These are phyloP conservation scores for Monosporascus ibericus DNA, from an alignment of 2,329 filamentous ascomycete species.

Conservation along the genomic window DNA sequence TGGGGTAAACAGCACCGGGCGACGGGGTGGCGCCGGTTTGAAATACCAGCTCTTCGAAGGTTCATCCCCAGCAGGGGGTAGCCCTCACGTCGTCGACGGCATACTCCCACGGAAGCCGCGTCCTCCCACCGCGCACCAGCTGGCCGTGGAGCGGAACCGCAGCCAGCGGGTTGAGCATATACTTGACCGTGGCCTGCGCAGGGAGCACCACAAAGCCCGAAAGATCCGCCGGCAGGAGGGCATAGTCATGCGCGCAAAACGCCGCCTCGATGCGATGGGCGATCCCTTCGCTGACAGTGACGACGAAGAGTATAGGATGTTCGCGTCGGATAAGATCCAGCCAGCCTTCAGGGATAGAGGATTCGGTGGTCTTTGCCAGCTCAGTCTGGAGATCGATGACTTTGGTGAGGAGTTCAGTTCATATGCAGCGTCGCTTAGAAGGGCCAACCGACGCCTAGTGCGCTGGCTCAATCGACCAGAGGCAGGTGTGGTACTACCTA, in stretches of 20 bases:
- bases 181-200: slow-evolving; percentile 66
- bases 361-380: slow-evolving; percentile 57
- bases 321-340: slow-evolving; percentile 23
- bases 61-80: slow-evolving; percentile 51
- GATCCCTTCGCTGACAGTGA: slow-evolving; percentile 59
- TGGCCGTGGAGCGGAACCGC: slow-evolving; percentile 73
- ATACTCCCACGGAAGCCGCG: slow-evolving; percentile 59
- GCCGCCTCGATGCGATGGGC: slow-evolving; percentile 50
- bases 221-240: slow-evolving; percentile 59
- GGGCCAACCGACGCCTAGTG: slow-evolving; percentile 57
- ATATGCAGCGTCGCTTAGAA: slow-evolving; percentile 60
- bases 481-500: slow-evolving; percentile 39
- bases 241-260: slow-evolving; percentile 59
- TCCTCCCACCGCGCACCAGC: slow-evolving; percentile 74
- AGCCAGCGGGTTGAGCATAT: slow-evolving; percentile 77
- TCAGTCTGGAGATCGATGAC: slow-evolving; percentile 60
- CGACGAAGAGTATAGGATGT: slow-evolving; percentile 40
- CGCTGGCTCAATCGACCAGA: slow-evolving; percentile 56
- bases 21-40: slow-evolving; percentile 42
- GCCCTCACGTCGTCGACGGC: slow-evolving; percentile 44
- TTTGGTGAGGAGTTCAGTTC: slow-evolving; percentile 68
- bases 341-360: slow-evolving; percentile 48
- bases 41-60: slow-evolving; percentile 57
- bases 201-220: slow-evolving; percentile 57
- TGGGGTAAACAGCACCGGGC: slow-evolving; percentile 27